These are phyloP conservation scores for Candida montana DNA, from an alignment of 805 yeast genomes.

Conservation along the genomic window DNA sequence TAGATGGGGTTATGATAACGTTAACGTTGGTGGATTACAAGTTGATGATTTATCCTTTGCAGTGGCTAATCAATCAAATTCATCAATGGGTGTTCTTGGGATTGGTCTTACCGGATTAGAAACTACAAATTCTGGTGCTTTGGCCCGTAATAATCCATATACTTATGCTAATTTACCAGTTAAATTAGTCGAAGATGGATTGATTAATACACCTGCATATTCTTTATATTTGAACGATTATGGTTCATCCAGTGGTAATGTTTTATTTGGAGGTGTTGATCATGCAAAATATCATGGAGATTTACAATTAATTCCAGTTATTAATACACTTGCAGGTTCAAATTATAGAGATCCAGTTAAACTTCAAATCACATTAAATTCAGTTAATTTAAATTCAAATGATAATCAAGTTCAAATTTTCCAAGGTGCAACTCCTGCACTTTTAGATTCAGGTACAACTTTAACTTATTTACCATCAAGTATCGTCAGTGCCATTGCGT, in stretches of 20 bases:
- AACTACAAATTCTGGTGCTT: constrained; percentile 41
- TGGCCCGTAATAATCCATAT: constrained; percentile 22
- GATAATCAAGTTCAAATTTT: constrained; percentile 3
- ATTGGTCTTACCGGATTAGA: constrained; percentile 70
- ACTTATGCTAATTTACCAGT: constrained; percentile 64
- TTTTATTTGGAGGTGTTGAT: constrained; percentile 72
- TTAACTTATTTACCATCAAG: constrained; percentile 39
- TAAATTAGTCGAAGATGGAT: constrained; percentile 51
- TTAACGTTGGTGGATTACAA: constrained; percentile 47
- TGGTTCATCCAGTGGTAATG: constrained; percentile 41
- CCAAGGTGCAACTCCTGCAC: constrained; percentile 26
- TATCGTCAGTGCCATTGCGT: constrained; percentile 32
- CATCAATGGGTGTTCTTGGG: constrained; percentile 66
- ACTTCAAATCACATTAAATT: constrained; percentile 40
- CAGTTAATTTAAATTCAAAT: constrained; percentile 9
- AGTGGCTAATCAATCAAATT: constrained; percentile 59
- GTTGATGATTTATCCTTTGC: constrained; percentile 62
- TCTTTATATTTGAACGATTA: constrained; percentile 53
- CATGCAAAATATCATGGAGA: constrained; percentile 53
- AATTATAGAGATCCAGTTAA: constrained; percentile 36
- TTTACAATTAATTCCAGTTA: constrained; percentile 43
- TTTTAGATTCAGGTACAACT: constrained; percentile 41
- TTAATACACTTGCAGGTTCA: constrained; percentile 24
- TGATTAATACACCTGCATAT: constrained; percentile 50
- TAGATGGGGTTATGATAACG: constrained; percentile 45